Conservation (phyloP, 306 rosid genomes). For the Vigna unguiculata region DNA sequence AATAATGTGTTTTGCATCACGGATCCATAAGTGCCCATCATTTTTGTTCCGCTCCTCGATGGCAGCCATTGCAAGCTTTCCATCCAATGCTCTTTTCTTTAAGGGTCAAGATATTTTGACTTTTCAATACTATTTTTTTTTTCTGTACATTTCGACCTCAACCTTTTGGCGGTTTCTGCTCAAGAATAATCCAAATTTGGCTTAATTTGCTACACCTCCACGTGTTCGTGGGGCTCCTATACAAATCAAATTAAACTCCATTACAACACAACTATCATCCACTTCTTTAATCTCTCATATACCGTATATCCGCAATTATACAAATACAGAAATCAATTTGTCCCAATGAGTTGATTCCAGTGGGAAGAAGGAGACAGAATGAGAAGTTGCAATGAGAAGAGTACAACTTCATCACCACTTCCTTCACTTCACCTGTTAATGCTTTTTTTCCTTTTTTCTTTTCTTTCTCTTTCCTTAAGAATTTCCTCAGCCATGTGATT, state of each 20-base stretch:
- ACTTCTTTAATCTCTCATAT: not conserved
- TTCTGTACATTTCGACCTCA: constrained; percentile 30
- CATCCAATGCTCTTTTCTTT: constrained; percentile 28
- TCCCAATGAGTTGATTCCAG: constrained; percentile 7
- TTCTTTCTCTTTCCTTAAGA: not conserved
- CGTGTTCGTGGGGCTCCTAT: constrained; percentile 33
- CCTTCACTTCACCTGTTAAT: constrained; percentile 15
- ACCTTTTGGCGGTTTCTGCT: constrained; percentile 49
- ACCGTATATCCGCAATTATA: constrained; percentile 4
- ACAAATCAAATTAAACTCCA: not conserved
- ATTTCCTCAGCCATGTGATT: constrained; percentile 49
- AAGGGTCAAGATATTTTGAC: constrained; percentile 37
- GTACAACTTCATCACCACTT: constrained; percentile 30
- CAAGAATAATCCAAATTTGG: constrained; percentile 44
- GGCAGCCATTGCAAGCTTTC: constrained; percentile 36
- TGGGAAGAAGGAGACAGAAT: constrained; percentile 39
- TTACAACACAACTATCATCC: not conserved
- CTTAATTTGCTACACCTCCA: constrained; percentile 35
- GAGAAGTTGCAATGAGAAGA: constrained; percentile 36
- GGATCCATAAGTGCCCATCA: constrained; percentile 31
- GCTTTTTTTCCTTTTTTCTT: not conserved
- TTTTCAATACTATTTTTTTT: constrained; percentile 17
- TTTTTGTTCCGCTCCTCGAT: constrained; percentile 37
- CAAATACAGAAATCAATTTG: not conserved
- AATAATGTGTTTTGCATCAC: constrained; percentile 33